Evolutionary conservation across 2,329 filamentous ascomycete species (phyloP).

Genomic region (Phaeophleospora eucalypticola): DNA sequence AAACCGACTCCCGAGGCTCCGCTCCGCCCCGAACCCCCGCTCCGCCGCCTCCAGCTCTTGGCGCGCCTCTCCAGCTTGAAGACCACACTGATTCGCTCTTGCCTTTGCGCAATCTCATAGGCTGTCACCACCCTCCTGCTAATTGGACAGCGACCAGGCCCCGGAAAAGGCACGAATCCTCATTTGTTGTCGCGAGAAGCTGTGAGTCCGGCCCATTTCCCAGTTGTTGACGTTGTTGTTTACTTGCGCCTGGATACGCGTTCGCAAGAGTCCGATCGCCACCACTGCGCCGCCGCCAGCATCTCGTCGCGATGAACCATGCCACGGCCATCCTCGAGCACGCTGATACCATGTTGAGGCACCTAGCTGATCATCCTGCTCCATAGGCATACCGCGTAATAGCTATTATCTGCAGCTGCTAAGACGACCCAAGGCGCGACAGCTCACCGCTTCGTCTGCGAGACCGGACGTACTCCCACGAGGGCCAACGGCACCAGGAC

Average conservation of each 20-base stretch:
- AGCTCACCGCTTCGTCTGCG: conserved; percentile 1
- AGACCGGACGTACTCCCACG: conserved; percentile 3
- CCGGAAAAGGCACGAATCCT: conserved; percentile 1
- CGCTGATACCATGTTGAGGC: too few relatives aligned
- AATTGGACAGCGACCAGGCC: background rate
- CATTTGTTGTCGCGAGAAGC: conserved; percentile 1
- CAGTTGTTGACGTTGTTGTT: conserved; percentile 1
- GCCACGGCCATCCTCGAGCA: background rate
- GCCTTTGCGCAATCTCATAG: background rate
- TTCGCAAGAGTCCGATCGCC: too few relatives aligned
- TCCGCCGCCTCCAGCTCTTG: background rate
- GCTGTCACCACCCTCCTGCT: background rate
- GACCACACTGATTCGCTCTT: background rate
- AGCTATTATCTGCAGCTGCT: background rate
- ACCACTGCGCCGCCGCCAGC: conserved; percentile 12
- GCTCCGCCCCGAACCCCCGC: background rate
- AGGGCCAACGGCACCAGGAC: conserved; percentile 2
- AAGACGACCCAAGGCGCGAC: background rate
- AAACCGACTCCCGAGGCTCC: too few relatives aligned
- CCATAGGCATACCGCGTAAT: background rate
- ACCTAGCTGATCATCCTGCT: too few relatives aligned
- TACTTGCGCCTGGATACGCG: background rate
- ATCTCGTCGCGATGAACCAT: background rate
- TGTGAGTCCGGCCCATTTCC: background rate
- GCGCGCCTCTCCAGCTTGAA: background rate